Percentiles rank a stretch among this genome's conserved stretches.
Evolutionary conservation across 306 rosid genomes (phyloP).

Genomic region (Malus asiatica): DNA sequence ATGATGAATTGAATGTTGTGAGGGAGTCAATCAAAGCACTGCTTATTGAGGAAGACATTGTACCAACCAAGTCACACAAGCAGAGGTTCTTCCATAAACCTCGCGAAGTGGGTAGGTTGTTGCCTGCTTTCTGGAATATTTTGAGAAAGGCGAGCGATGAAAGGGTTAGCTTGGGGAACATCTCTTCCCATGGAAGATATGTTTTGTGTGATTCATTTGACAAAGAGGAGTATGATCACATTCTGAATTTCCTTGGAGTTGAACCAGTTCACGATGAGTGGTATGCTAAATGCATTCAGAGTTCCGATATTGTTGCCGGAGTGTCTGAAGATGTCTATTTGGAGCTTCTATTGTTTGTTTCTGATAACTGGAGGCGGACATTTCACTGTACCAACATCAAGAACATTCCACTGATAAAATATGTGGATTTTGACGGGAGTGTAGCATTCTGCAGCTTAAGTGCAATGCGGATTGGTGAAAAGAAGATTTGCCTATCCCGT

Average conservation of each 20-base stretch:
- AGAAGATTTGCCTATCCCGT: conserved; percentile 20
- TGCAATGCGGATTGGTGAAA: neutral
- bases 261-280: conserved; percentile 37
- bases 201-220: conserved; percentile 53
- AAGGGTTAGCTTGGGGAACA: conserved; percentile 32
- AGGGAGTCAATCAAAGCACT: conserved; percentile 41
- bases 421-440: conserved; percentile 30
- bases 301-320: conserved; percentile 40
- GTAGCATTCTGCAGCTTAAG: conserved; percentile 29
- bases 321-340: conserved; percentile 48
- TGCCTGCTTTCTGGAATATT: conserved; percentile 54
- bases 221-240: conserved; percentile 20
- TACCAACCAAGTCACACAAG: conserved; percentile 51
- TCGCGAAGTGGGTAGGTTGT: conserved; percentile 45
- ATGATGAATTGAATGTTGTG: conserved; percentile 33
- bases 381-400: conserved; percentile 24
- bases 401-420: conserved; percentile 38
- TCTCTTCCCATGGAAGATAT: conserved; percentile 47
- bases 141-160: conserved; percentile 30
- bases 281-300: conserved; percentile 67
- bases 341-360: conserved; percentile 43
- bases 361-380: conserved; percentile 29
- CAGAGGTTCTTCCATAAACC: conserved; percentile 66
- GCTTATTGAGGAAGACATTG: conserved; percentile 32
- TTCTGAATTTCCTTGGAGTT: conserved; percentile 46